Percentiles rank a stretch among this genome's conserved stretches.
phyloP scores from a whole-genome alignment of 768 basidiomycete species.

The Lentinula sp. region DNA sequence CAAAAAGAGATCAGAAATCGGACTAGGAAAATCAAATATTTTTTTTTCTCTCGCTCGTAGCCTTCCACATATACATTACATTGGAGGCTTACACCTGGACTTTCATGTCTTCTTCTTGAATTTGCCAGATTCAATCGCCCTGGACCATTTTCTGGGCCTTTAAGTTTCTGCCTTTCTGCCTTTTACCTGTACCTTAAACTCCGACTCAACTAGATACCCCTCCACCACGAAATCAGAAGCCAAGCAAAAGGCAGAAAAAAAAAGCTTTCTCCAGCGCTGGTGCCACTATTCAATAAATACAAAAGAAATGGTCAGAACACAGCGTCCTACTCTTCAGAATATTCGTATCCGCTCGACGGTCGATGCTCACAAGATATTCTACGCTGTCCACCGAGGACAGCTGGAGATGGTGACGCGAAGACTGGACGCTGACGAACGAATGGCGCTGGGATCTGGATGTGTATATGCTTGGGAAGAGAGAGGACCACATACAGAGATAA shows the following conservation, averaged over 20 bases:
- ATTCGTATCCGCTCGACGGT: conserved; percentile 70
- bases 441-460: conserved; percentile 46
- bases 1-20: background rate
- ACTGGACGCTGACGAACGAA: conserved; percentile 71
- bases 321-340: conserved; percentile 67
- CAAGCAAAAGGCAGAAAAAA: background rate
- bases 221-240: background rate
- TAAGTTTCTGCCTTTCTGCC: background rate
- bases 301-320: conserved; percentile 33
- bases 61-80: background rate
- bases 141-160: background rate
- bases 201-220: too few relatives aligned
- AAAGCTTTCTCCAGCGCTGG: background rate
- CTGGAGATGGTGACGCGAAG: conserved; percentile 73
- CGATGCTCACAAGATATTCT: conserved; percentile 81
- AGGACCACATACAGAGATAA: conserved; percentile 65
- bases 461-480: conserved; percentile 65
- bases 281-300: background rate
- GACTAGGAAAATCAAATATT: background rate
- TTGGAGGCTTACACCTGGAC: background rate
- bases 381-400: conserved; percentile 54
- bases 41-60: background rate
- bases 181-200: background rate
- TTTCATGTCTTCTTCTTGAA: background rate
- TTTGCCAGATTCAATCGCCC: background rate